These are phyloP conservation scores for Picea abies DNA, from an alignment of 83 land plant genomes.

Conservation along the genomic window DNA sequence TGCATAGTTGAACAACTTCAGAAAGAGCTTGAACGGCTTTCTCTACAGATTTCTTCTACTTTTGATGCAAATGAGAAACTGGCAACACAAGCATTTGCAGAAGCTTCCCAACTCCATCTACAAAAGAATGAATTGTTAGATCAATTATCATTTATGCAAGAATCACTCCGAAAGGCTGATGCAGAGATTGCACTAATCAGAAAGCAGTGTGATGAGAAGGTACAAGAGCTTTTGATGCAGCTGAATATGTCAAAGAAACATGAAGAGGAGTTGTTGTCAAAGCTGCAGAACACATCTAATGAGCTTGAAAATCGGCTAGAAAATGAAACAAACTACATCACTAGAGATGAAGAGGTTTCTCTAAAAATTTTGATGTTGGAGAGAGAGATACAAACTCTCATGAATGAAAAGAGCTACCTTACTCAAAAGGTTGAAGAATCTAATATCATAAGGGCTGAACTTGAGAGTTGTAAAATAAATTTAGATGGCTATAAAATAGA, in stretches of 20 bases:
- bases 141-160: constrained; percentile 27
- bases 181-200: constrained; percentile 21
- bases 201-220: constrained; percentile 1
- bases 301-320: constrained; percentile 27
- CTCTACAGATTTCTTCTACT: constrained; percentile 56
- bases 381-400: constrained; percentile 23
- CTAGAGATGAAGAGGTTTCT: constrained; percentile 30
- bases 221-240: constrained; percentile 31
- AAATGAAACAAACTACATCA: constrained; percentile 22
- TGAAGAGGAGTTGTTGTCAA: constrained; percentile 30
- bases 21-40: constrained; percentile 64
- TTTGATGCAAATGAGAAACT: constrained; percentile 62
- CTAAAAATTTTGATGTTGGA: constrained; percentile 29
- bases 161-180: constrained; percentile 33
- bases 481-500: constrained; percentile 38
- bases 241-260: constrained; percentile 28
- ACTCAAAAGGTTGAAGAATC: constrained; percentile 37
- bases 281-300: constrained; percentile 36
- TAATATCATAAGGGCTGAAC: constrained; percentile 30
- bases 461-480: constrained; percentile 24
- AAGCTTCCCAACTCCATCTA: constrained; percentile 21
- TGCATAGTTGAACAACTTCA: constrained; percentile 53
- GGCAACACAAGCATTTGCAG: constrained; percentile 41
- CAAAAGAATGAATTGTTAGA: constrained; percentile 34
- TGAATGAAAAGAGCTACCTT: constrained; percentile 40